A percentile compares a stretch with the other conserved stretches of the same genome.
phyloP scores from a whole-genome alignment of 2,329 filamentous ascomycete species.

The Fusarium sterilihyphosum region DNA sequence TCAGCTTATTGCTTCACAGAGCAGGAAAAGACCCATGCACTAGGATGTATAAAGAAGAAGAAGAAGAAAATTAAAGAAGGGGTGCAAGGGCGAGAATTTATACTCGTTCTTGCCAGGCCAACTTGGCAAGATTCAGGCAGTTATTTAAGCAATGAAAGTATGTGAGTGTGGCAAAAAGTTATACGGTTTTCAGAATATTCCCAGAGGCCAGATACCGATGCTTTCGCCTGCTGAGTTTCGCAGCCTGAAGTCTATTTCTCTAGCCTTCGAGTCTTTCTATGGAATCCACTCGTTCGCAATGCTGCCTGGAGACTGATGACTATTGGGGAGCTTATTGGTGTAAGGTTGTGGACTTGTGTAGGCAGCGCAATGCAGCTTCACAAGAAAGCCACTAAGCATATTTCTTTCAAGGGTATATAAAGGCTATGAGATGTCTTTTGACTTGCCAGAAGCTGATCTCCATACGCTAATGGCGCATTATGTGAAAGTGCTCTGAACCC shows the following conservation, averaged over 20 bases:
- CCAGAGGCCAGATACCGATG: too few species aligned
- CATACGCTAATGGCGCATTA: background rate
- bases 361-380: background rate
- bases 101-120: background rate
- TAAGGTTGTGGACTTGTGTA: background rate
- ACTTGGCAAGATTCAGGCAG: background rate
- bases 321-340: background rate
- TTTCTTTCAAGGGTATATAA: background rate
- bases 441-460: too few species aligned
- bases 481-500: background rate
- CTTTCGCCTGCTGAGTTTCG: background rate
- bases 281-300: background rate
- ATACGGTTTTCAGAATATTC: too few species aligned
- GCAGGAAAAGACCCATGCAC: background rate
- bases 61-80: background rate
- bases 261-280: background rate
- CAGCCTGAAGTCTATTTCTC: background rate
- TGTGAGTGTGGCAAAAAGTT: background rate
- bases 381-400: background rate
- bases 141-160: background rate
- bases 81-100: background rate
- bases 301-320: background rate
- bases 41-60: background rate
- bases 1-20: constrained; percentile 9
- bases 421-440: background rate